Evolutionary conservation across 2,329 filamentous ascomycete species (phyloP), one percentile per base, ranked within the genome.

Genomic region (Coniochaeta pulveracea): DNA sequence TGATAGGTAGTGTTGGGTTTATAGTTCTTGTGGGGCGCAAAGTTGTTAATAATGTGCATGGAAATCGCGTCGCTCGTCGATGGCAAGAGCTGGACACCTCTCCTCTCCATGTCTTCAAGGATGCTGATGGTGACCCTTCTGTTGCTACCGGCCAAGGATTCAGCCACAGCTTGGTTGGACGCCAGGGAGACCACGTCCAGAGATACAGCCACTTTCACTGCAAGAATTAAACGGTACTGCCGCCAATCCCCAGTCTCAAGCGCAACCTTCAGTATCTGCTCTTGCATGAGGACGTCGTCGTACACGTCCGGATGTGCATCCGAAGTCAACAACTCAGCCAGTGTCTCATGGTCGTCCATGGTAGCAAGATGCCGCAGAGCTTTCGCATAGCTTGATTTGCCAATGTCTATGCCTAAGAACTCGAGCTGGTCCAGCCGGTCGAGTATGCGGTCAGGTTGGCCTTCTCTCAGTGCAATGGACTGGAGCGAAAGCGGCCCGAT

Each of bases 401-500:
- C 66, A 18, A 85, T 60, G 1, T 63, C 60, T 19, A 94, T 81
- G 0, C 73, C 75, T 5, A 72, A 60, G 33, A 64, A 57, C 38
- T 69, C 61, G 3, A 94, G 61, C 34, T 74, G 66, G 17, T 64
- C 51, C 17, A 93, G 66, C 19, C 74, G 72, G 1, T 59, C 50
- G 16, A 63, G 47, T n/a, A 91, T 60, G 6, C 64, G 68, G 19
- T 66, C 57, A 0, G 73, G 52, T 8, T 67, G 66, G 2, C 60
- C 52, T 34, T 81, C 72, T 46, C 83, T 69, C 9, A 80, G 54
- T 4, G 78, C 84, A 52, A 94, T 74, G 28, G 88, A 79, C 42
- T 86, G 80, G 14, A 94, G 52, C 4, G 85, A 81, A 12, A 80
- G 59, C 0, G 85, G 80, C 0, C 86, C 86, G 40, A 94, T 79